Evolutionary conservation across 1,284 basidiomycete species (phyloP).

Genomic region (Meripilus lineatus): DNA sequence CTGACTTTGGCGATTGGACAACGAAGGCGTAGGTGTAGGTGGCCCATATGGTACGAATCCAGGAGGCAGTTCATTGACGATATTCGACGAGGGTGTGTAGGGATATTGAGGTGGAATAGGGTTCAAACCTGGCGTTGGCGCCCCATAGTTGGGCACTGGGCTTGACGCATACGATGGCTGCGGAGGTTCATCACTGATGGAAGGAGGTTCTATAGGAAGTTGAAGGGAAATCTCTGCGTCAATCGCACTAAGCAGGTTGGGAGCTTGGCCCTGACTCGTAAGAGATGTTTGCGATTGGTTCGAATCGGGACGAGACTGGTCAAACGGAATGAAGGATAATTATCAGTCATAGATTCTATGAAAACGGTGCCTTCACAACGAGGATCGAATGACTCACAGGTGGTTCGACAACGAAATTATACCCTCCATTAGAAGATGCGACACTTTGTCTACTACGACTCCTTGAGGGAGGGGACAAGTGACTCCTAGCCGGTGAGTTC

Average conservation of each 20-base stretch:
- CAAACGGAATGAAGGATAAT: neutral
- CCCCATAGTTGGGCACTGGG: too few relatives aligned
- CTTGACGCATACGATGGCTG: too few relatives aligned
- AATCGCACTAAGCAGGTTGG: slow-evolving; percentile 20
- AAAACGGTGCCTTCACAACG: neutral
- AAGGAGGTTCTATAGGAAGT: neutral
- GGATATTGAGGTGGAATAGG: neutral
- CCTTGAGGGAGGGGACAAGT: slow-evolving; percentile 6
- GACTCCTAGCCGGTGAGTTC: too few relatives aligned
- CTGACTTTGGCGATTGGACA: slow-evolving; percentile 3
- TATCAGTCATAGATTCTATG: neutral
- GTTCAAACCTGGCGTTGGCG: slow-evolving; percentile 11
- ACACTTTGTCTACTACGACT: slow-evolving; percentile 17
- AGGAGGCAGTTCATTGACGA: slow-evolving; percentile 21
- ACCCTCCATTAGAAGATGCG: slow-evolving; percentile 17
- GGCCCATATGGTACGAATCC: slow-evolving; percentile 28
- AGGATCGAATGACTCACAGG: slow-evolving; percentile 18
- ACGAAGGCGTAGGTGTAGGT: slow-evolving; percentile 14
- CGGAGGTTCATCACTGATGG: too few relatives aligned
- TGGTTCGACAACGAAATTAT: slow-evolving; percentile 20
- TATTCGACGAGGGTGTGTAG: slow-evolving; percentile 6
- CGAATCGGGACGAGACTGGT: slow-evolving; percentile 25
- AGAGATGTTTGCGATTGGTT: slow-evolving; percentile 8
- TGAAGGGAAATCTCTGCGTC: slow-evolving; percentile 17
- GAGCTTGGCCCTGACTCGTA: too few relatives aligned